Conservation (phyloP, 768 basidiomycete species). For the Lactarius hengduanensis region DNA sequence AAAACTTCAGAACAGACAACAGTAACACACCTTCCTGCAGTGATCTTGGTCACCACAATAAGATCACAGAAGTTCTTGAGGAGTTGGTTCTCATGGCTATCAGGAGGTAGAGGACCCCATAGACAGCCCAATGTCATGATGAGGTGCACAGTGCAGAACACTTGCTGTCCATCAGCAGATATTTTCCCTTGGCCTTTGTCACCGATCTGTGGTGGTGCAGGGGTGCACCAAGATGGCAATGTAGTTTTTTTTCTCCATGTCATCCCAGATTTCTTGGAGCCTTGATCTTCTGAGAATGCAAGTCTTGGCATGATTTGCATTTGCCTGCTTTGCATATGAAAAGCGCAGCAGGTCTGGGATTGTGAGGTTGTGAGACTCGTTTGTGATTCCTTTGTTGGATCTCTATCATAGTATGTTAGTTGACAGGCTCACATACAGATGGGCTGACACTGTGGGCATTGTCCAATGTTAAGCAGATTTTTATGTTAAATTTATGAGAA, state of each 20-base stretch:
- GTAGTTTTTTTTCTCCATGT: slow-evolving; percentile 24
- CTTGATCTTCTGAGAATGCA: neutral
- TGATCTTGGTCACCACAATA: neutral
- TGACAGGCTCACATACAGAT: no score
- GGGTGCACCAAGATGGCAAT: slow-evolving; percentile 32
- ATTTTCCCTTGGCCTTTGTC: slow-evolving; percentile 30
- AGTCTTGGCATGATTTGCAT: neutral
- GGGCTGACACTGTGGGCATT: no score
- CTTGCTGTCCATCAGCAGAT: slow-evolving; percentile 32
- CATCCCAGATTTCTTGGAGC: neutral
- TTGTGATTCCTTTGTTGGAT: neutral
- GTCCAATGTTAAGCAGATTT: no score
- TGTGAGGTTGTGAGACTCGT: neutral
- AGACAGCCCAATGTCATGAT: neutral
- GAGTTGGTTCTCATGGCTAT: neutral
- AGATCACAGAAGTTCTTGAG: neutral
- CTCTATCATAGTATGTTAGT: neutral
- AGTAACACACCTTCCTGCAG: neutral
- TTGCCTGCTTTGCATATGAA: neutral
- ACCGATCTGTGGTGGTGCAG: slow-evolving; percentile 25
- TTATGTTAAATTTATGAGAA: no score
- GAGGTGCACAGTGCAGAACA: slow-evolving; percentile 13
- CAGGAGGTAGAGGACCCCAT: neutral
- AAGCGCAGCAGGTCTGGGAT: neutral
- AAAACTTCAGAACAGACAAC: neutral